Percentiles rank a stretch among this genome's conserved stretches.
phyloP scores from a whole-genome alignment of 805 yeast species.

The Maudiozyma serrabonitensis region DNA sequence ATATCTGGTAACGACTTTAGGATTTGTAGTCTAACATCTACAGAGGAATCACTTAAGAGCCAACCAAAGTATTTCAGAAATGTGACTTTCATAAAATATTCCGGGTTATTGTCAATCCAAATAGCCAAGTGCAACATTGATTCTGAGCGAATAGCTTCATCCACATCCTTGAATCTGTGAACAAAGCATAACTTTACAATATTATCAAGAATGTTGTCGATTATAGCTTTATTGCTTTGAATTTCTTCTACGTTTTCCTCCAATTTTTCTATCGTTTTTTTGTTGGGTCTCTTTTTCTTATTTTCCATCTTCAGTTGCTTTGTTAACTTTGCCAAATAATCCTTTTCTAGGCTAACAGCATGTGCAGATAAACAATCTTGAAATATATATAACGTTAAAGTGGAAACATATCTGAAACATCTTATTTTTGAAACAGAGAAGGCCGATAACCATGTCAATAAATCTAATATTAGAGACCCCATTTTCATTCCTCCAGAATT shows the following conservation, averaged over 20 bases:
- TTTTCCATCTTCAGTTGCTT: slow-evolving; percentile 31
- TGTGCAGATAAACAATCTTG: slow-evolving; percentile 51
- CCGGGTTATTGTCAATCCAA: slow-evolving; percentile 69
- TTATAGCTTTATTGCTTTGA: slow-evolving; percentile 40
- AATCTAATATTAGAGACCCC: slow-evolving; percentile 32
- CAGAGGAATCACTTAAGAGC: slow-evolving; percentile 65
- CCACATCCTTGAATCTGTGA: slow-evolving; percentile 74
- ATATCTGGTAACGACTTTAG: slow-evolving; percentile 41
- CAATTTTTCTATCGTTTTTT: slow-evolving; percentile 39
- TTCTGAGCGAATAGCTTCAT: slow-evolving; percentile 58
- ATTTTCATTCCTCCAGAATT: slow-evolving; percentile 26
- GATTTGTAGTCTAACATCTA: slow-evolving; percentile 55
- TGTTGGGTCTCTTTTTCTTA: slow-evolving; percentile 30
- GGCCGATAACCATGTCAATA: slow-evolving; percentile 68
- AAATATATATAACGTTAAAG: slow-evolving; percentile 47
- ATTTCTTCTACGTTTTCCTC: slow-evolving; percentile 34
- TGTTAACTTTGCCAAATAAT: slow-evolving; percentile 31
- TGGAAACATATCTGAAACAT: slow-evolving; percentile 60
- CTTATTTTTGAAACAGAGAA: slow-evolving; percentile 61
- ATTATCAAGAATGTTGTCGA: slow-evolving; percentile 53
- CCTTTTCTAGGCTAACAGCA: slow-evolving; percentile 30
- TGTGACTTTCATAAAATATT: slow-evolving; percentile 55
- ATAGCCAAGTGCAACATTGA: slow-evolving; percentile 53
- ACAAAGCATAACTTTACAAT: slow-evolving; percentile 57
- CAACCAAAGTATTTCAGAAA: slow-evolving; percentile 75